Conservation (phyloP, 345 rosid species). For the Orychophragmus violaceus region DNA sequence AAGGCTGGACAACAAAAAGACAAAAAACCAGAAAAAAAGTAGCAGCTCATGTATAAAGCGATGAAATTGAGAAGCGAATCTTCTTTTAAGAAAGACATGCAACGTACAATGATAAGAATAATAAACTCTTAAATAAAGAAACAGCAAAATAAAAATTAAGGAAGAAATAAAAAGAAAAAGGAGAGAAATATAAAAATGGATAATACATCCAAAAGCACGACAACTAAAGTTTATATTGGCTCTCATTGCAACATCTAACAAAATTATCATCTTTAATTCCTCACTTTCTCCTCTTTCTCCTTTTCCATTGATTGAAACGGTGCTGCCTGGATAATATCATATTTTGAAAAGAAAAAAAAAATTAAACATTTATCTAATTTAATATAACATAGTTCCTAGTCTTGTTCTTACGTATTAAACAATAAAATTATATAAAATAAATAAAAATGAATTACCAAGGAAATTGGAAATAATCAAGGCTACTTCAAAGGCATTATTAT, state of each 20-base stretch:
- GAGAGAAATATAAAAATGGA: constrained; percentile 22
- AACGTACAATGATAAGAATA: constrained; percentile 45
- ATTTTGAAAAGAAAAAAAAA: not conserved
- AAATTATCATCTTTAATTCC: constrained; percentile 25
- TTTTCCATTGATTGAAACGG: constrained; percentile 24
- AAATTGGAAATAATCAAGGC: constrained; percentile 12
- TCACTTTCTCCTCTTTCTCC: constrained; percentile 19
- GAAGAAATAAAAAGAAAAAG: not conserved
- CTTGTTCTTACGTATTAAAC: not conserved
- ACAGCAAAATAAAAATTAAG: constrained; percentile 22
- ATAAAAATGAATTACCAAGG: constrained; percentile 23
- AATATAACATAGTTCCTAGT: not conserved
- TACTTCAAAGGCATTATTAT: constrained; percentile 10
- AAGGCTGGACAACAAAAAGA: constrained; percentile 23
- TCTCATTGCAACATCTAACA: constrained; percentile 33
- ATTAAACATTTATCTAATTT: not conserved
- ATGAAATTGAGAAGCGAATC: constrained; percentile 41
- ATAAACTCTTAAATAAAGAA: constrained; percentile 29
- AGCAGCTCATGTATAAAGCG: constrained; percentile 35
- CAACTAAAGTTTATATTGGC: constrained; percentile 31
- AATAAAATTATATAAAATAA: not conserved
- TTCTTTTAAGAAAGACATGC: constrained; percentile 72
- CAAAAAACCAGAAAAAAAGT: not conserved
- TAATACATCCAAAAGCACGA: constrained; percentile 37
- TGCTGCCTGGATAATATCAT: constrained; percentile 21